Percentiles rank a stretch among this genome's conserved stretches.
Conservation (phyloP, 2,329 filamentous ascomycete species). For the Diaporthe sp. region DNA sequence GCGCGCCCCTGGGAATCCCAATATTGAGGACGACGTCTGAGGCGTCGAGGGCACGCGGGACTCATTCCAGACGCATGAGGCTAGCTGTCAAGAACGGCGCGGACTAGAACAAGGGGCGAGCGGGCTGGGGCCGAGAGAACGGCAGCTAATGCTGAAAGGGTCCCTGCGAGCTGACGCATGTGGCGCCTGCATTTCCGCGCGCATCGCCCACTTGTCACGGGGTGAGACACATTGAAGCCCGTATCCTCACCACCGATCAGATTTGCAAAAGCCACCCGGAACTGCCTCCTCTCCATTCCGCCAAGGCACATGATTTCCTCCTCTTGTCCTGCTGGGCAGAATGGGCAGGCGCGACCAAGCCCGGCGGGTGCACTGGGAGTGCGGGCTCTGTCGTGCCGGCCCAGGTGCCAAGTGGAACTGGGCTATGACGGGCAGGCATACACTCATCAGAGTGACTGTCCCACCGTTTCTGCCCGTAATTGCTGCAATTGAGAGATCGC, state of each 20-base stretch:
- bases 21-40: background rate
- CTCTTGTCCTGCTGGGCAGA: background rate
- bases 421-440: background rate
- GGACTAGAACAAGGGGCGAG: background rate
- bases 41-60: background rate
- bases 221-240: background rate
- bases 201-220: background rate
- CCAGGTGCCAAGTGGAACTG: background rate
- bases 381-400: background rate
- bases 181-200: constrained; percentile 4
- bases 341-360: background rate
- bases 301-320: background rate
- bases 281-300: background rate
- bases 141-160: constrained; percentile 11
- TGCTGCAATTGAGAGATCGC: background rate
- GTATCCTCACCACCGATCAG: background rate
- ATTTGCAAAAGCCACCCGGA: background rate
- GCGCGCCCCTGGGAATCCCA: background rate
- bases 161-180: background rate
- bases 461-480: background rate
- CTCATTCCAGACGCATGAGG: constrained; percentile 10
- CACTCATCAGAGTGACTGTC: background rate
- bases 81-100: constrained; percentile 18
- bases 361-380: background rate
- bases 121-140: background rate